Evolutionary conservation across 1,284 basidiomycete species (phyloP), one percentile per base, ranked within the genome.

Genomic region (Cronartium quercuum): DNA sequence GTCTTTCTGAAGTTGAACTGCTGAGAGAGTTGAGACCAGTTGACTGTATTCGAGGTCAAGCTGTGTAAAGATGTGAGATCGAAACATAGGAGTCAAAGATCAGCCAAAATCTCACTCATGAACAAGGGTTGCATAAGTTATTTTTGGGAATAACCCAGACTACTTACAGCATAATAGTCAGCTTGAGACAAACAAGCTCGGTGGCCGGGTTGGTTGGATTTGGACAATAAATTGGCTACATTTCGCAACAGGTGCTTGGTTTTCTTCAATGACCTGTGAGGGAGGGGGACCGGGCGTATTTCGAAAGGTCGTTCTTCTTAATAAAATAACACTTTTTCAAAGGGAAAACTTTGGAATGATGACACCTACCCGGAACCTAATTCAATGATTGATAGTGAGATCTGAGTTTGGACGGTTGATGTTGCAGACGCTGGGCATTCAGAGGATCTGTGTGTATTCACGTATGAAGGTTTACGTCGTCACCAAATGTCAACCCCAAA

Each of bases 121-220:
- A 51, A 15, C 21, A 51, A 15, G 13, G 21, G 44, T 1, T 29
- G 29, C 29, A 29, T 29, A 29, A 29, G 29, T 29, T 29, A 3
- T 9, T 21, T 18, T 18, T 55, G n/a, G 18, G 3, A 21, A 55
- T 55, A 21, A 29, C 2, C 29, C n/a, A 4, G 9, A 29, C 41
- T 9, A 65, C 71, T 61, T 24, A 74, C 71, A 24, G 71, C 71
- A 74, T 74, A 74, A 51, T 74, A 74, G 58, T 61, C 62, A 12
- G 71, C 71, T 58, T 66, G 44, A 12, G 64, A 74, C 10, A 74
- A 9, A 42, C 40, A 21, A 12, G 34, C 37, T 35, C 21, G 3
- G 38, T 24, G 47, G 37, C 37, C 18, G 55, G 40, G 24, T 35
- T 66, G 18, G 24, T 21, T 12, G 24, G 15, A 18, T 13, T 12